These are phyloP conservation scores for Sarcocystis neurona DNA, from an alignment of 169 alveolate species.

Conservation along the genomic window DNA sequence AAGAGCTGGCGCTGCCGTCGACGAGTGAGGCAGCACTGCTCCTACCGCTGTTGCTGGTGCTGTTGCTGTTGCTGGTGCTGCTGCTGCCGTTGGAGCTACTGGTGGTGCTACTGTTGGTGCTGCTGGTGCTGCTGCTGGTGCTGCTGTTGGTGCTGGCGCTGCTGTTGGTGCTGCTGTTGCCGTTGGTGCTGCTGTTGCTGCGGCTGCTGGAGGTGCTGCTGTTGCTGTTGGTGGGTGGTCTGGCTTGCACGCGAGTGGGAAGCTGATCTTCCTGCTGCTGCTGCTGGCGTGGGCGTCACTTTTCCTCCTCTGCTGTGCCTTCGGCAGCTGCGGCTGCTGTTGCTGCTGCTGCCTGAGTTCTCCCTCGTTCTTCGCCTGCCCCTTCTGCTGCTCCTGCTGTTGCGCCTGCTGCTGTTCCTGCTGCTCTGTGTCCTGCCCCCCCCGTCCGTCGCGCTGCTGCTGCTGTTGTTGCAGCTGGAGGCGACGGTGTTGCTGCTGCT, in stretches of 20 bases:
- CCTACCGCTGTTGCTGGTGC: conserved; percentile 40
- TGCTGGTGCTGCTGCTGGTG: neutral
- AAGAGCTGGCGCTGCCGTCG: too few species aligned
- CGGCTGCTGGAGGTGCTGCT: conserved; percentile 56
- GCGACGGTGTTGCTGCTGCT: neutral
- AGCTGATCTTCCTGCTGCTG: conserved; percentile 54
- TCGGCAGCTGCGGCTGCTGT: neutral
- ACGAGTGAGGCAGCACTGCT: too few species aligned
- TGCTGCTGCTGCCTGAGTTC: neutral
- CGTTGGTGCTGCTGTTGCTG: conserved; percentile 38
- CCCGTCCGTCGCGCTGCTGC: neutral
- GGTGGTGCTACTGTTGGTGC: neutral
- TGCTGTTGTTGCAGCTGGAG: neutral
- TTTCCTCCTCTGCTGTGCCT: neutral
- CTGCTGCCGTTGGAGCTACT: conserved; percentile 24
- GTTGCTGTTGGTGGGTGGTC: conserved; percentile 53
- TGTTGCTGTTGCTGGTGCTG: conserved; percentile 36
- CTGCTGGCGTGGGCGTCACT: conserved; percentile 21
- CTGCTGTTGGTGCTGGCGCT: conserved; percentile 30
- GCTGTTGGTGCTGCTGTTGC: conserved; percentile 52
- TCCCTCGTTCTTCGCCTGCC: neutral
- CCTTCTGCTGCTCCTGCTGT: neutral
- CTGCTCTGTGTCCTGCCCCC: neutral
- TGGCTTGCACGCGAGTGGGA: conserved; percentile 49
- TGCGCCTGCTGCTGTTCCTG: neutral